Percentiles rank a stretch among this genome's conserved stretches.
These are phyloP conservation scores for Skeletonema potamos DNA, from an alignment of 108 stramenopile species.

Conservation along the genomic window DNA sequence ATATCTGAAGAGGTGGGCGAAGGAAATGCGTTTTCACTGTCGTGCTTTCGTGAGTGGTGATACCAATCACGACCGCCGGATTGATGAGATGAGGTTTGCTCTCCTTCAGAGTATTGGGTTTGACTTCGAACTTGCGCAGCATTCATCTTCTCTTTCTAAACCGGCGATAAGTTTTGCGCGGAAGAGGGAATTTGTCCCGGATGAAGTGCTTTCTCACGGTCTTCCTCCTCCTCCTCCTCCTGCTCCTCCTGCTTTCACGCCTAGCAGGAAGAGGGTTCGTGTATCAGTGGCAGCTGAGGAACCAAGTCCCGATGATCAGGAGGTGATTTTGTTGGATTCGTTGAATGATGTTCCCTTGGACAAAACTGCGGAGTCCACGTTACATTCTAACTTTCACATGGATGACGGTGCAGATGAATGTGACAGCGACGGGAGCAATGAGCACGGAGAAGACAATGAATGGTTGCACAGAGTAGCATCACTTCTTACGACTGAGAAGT, in stretches of 20 bases:
- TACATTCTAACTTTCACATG: background rate
- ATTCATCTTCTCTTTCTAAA: background rate
- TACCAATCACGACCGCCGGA: background rate
- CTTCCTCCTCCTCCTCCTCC: background rate
- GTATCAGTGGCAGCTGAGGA: background rate
- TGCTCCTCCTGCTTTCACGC: background rate
- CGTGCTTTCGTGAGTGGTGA: background rate
- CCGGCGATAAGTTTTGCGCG: background rate
- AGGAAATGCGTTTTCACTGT: background rate
- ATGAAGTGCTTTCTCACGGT: background rate
- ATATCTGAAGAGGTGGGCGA: background rate
- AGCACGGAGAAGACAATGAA: conserved; percentile 14
- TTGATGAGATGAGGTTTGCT: background rate
- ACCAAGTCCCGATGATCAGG: background rate
- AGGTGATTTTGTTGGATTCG: conserved; percentile 4
- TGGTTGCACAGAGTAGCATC: conserved; percentile 45
- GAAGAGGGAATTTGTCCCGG: background rate
- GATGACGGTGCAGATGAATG: background rate
- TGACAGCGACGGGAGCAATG: background rate
- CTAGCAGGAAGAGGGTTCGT: background rate
- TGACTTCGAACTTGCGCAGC: background rate
- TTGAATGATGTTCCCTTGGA: conserved; percentile 39
- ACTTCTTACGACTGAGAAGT: conserved; percentile 18
- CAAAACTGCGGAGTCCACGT: conserved; percentile 36
- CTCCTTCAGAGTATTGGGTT: background rate